Evolutionary conservation across 2,329 filamentous ascomycete genomes (phyloP), one percentile per base, ranked within the genome.

Genomic region (Lachnellula suecica): DNA sequence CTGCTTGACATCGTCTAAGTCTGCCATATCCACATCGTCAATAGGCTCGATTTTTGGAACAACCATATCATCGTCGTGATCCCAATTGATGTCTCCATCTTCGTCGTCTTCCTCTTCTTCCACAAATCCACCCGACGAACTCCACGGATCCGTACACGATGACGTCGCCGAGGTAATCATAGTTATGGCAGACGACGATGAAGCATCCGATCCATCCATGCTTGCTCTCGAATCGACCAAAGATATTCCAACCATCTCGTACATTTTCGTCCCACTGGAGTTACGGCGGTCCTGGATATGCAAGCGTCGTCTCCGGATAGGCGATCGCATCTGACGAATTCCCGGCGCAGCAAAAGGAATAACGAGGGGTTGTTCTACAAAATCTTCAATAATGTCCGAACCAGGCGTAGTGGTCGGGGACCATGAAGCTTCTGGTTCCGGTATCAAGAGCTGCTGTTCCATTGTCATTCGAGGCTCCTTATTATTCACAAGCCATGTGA

Each of bases 41-140:
- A 72, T 54, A 2, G 81, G 79, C 59, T 85, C 82, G 10, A 80
- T 60, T 64, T 85, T 85, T 7, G 79, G 79, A 7, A 79, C 37
- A 19, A 78, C 59, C 35, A 72, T 66, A 34, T 59, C 57, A 1
- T 59, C 59, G 5, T 63, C 58, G 37, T 78, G 75, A 47, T 77
- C 70, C 60, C 57, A 59, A 50, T 49, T 53, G 38, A 55, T 51
- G n/a, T 61, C 58, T 0, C 41, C 69, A 19, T 61, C 58, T 0
- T 42, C 69, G 19, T 76, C 71, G 37, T 63, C 60, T 8, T 59
- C 58, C 29, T 60, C 60, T 25, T 60, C 63, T 47, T 63, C 65
- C 19, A 63, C 59, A 44, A 57, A 57, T 9, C 58, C 61, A 11
- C 47, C 60, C 7, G 63, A 59, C n/a, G 57, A 48, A 45, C 63